A percentile compares a stretch with the other conserved stretches of the same genome.
Conservation (phyloP, 2,329 filamentous ascomycete species). For the Aureobasidium sp. region DNA sequence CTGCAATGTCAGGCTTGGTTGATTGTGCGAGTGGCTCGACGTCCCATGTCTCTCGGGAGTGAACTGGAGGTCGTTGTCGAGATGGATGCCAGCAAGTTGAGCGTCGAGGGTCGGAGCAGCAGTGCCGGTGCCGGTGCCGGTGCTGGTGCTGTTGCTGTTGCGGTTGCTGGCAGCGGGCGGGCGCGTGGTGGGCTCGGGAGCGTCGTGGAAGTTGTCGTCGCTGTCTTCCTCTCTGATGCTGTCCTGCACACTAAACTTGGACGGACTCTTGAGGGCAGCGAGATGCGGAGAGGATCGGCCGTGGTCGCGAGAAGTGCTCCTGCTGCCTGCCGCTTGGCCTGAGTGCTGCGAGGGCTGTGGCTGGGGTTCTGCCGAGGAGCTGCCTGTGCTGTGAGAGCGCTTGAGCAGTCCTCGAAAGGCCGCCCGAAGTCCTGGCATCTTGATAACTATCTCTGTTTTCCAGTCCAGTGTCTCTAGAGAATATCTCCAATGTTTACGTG, state of each 20-base stretch:
- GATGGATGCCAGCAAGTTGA: constrained; percentile 13
- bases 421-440: constrained; percentile 3
- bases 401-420: not conserved
- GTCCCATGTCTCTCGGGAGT: not conserved
- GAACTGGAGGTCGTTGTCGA: constrained; percentile 16
- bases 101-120: not conserved
- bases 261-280: not conserved
- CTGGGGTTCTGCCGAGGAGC: constrained; percentile 10
- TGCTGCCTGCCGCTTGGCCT: not conserved
- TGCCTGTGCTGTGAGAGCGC: constrained; percentile 3
- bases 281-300: not conserved
- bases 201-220: constrained; percentile 8
- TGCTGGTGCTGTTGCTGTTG: not conserved
- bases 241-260: constrained; percentile 11
- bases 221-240: constrained; percentile 6
- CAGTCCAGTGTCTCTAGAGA: not conserved
- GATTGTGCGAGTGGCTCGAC: not conserved
- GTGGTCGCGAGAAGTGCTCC: not conserved
- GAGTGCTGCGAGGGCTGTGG: not conserved
- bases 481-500: not conserved
- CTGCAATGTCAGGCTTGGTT: not conserved
- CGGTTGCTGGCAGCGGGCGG: not conserved
- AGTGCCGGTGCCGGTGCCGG: no score
- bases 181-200: not conserved
- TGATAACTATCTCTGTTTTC: not conserved